A percentile compares a stretch with the other conserved stretches of the same genome.
Evolutionary conservation across 257 asterid species (phyloP).

Genomic region (Leonotis leonurus): DNA sequence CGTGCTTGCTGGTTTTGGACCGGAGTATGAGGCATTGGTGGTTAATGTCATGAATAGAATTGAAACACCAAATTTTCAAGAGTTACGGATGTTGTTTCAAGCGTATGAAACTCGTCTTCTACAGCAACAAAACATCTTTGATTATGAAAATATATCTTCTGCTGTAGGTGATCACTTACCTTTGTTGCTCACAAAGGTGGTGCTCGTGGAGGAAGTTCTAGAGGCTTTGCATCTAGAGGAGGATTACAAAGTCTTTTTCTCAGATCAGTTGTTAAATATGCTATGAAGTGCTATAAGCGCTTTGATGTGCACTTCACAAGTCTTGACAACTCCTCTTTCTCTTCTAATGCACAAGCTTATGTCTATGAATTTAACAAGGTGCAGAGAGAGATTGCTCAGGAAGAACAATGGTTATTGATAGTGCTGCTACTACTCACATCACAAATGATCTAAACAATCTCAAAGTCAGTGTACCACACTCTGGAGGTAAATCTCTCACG

Average conservation of each 20-base stretch:
- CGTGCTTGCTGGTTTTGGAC: neutral
- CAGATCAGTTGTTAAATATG: neutral
- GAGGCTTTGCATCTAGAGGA: neutral
- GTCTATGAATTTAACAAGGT: too few relatives aligned
- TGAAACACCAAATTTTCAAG: neutral
- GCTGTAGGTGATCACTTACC: too few relatives aligned
- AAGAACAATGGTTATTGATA: neutral
- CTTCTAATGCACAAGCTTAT: too few relatives aligned
- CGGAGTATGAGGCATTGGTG: neutral
- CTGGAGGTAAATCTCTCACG: neutral
- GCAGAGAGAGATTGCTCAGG: too few relatives aligned
- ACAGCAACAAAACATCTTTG: neutral
- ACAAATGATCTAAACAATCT: neutral
- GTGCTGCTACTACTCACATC: neutral
- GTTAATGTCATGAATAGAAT: neutral
- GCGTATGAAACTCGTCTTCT: neutral
- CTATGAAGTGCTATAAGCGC: neutral
- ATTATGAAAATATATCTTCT: too few relatives aligned
- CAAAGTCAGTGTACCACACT: neutral
- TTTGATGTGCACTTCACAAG: neutral
- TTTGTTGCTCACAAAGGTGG: neutral
- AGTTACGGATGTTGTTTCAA: neutral
- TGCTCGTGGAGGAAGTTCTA: neutral
- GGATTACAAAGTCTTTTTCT: too few relatives aligned
- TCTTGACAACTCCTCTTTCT: neutral